Base-by-base conservation (phyloP, 305 asterid genomes). In the Fraxinus albicans region DNA sequence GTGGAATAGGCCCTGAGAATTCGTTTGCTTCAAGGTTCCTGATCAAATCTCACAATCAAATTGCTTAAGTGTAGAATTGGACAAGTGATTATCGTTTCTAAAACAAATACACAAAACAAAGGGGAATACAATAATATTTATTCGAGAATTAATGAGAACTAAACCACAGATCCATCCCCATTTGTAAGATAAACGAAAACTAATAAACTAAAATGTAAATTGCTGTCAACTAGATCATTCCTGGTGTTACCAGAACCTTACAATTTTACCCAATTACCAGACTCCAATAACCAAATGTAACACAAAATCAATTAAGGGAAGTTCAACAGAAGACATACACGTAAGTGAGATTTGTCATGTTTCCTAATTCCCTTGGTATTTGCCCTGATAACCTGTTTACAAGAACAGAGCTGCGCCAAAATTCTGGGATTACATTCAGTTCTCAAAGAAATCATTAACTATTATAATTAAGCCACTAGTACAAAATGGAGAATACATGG, bases 11-110 rank as follows among this genome's bases (percentile, higher is more conserved):
- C 53, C 98, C 98, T 35, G 93, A 91, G 88, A 96, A 91, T 83
- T 88, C 90, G 87, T 96, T 96, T 7, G 82, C 95, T 89, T 96
- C 99, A 25, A 96, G 97, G 84, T 92, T 93, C 95, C 99, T 96
- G 94, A 84, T 81, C 82, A 79, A 84, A 80, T 72, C 21, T 15
- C 77, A 72, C 69, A 76, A 42, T 82, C 29, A 44, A 67, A 72
- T 42, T 69, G 21, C 31, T 29, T 29, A 73, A 74, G 47, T 65
- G 77, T 55, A 40, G 33, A 38, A 69, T 36, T 53, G 55, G 80
- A 38, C 84, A 70, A 6, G 8, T 33, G 0, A 67, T 27, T 67
- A 70, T 70, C 44, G 15, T 31, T 70, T 33, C 76, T 70, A 4
- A 33, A 31, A 33, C 25, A 70, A 70, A 13, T 15, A 15, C 42